These are phyloP conservation scores for Thraustotheca clavata DNA, from an alignment of 352 stramenopile species.

Conservation along the genomic window DNA sequence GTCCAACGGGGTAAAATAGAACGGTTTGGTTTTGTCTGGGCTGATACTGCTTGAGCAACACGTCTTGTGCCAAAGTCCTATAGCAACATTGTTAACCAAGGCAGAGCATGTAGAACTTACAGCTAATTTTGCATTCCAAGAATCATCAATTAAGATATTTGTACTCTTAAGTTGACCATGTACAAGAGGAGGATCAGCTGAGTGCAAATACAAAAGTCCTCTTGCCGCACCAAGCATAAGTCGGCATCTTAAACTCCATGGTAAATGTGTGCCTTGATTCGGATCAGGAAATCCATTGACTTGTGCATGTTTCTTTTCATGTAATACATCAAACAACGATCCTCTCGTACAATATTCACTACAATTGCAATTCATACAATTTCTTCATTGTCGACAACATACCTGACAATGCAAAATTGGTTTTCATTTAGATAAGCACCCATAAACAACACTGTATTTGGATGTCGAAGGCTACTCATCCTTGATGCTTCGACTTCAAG, in stretches of 20 bases:
- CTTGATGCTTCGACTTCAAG: conserved; percentile 72
- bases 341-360: conserved; percentile 90
- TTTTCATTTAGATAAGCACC: conserved; percentile 92
- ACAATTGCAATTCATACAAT: neutral
- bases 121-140: conserved; percentile 83
- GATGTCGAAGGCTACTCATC: conserved; percentile 92
- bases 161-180: conserved; percentile 83
- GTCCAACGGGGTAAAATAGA: conserved; percentile 63
- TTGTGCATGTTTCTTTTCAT: conserved; percentile 34
- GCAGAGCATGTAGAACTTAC: neutral
- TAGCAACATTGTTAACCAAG: neutral
- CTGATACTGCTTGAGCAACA: conserved; percentile 65
- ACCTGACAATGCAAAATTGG: conserved; percentile 94
- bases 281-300: neutral
- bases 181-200: conserved; percentile 70
- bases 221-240: conserved; percentile 70
- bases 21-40: conserved; percentile 52
- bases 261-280: conserved; percentile 29
- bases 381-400: neutral
- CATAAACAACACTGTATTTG: conserved; percentile 98
- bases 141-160: conserved; percentile 85
- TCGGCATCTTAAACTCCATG: conserved; percentile 72
- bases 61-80: conserved; percentile 72
- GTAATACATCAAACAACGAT: conserved; percentile 93
- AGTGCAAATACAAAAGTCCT: conserved; percentile 78